Base-by-base conservation (phyloP, 345 rosid genomes). In the Excoecaria cochinchinensis region DNA sequence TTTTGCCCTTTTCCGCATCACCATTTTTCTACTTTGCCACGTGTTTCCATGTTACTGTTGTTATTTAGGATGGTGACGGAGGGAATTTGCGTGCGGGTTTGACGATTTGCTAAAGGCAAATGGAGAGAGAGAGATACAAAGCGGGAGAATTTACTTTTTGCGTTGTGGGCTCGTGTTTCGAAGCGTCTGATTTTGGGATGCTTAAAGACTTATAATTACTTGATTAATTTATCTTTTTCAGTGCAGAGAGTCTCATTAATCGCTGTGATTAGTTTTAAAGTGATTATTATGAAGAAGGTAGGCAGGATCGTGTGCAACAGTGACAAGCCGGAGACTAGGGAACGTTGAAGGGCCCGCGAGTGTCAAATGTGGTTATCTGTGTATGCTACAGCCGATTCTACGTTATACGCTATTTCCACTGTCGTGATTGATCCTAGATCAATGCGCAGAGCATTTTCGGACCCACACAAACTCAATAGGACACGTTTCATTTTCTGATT, bases 11-110 rank as follows among this genome's bases (percentile, higher is more conserved):
- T 40, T 15, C 67, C 50, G 44, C 69, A 6, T 65, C 69, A n/a
- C 17, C 8, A 3, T 59, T 24, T 59, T 59, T 22, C 63, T 59
- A 4, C 15, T 59, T 59, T 8, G 10, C 60, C 60, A 56, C 60
- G 8, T n/a, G 11, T 10, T 6, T 31, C 31, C 31, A 2, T 31
- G 31, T 31, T 31, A 36, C 13, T 0, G 22, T 6, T 15, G 8
- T 72, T 25, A 46, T 57, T 57, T 57, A 0, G 48, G 79, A 7
- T 4, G 74, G n/a, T 42, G 8, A 62, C 24, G 74, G 79, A 60
- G 74, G 79, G 74, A 39, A 50, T 19, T 19, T 1, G 58, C 59
- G 36, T 4, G 31, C 17, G 19, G 56, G 8, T 17, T 1, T 2
- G 24, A 51, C 3, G 15, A 61, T 12, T 8, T 31, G 44, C 9